Evolutionary conservation across 2,329 filamentous ascomycete genomes (phyloP).

Genomic region (Zasmidium cellare): DNA sequence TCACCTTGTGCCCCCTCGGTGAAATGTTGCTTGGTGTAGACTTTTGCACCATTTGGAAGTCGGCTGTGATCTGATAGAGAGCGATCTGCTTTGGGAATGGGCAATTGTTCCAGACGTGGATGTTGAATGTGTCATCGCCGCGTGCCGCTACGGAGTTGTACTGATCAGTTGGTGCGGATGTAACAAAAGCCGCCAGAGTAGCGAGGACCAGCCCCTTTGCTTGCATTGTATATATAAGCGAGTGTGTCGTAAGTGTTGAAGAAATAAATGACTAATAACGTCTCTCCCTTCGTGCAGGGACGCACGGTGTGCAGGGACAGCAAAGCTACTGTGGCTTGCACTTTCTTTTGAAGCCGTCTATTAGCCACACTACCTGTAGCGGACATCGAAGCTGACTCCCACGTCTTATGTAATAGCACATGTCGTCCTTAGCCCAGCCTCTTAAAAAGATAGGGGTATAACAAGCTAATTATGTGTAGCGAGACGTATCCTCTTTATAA

Average conservation of each 20-base stretch:
- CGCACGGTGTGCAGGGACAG: too few relatives aligned
- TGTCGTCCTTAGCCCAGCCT: too few relatives aligned
- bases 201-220: constrained; percentile 11
- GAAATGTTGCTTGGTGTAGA: constrained; percentile 20
- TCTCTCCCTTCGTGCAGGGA: too few relatives aligned
- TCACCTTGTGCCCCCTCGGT: constrained; percentile 13
- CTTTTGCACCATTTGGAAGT: constrained; percentile 26
- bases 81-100: constrained; percentile 25
- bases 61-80: constrained; percentile 28
- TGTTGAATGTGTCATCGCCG: constrained; percentile 25
- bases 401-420: too few relatives aligned
- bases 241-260: background rate
- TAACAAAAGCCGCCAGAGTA: constrained; percentile 6
- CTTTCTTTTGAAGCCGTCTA: too few relatives aligned
- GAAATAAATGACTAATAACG: background rate
- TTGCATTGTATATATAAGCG: constrained; percentile 8
- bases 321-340: too few relatives aligned
- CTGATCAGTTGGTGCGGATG: constrained; percentile 3
- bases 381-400: too few relatives aligned
- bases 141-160: constrained; percentile 7
- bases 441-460: too few relatives aligned
- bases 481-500: too few relatives aligned
- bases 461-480: too few relatives aligned
- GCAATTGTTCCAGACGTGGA: constrained; percentile 32
- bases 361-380: too few relatives aligned